These are phyloP conservation scores for Ganoderma leucocontextum DNA, from an alignment of 1,284 basidiomycete species.

Conservation along the genomic window DNA sequence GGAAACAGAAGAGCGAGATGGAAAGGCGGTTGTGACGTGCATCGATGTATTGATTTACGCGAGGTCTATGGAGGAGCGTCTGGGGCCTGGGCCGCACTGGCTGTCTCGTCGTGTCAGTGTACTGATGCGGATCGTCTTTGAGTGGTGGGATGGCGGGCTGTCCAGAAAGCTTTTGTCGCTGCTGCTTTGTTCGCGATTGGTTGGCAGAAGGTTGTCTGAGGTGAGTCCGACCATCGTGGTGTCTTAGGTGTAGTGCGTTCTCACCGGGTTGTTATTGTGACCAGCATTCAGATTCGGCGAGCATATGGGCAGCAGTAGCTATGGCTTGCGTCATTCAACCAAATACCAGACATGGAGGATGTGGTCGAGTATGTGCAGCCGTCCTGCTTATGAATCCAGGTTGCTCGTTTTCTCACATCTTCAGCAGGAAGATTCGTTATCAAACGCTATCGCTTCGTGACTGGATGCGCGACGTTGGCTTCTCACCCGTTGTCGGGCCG, in stretches of 20 bases:
- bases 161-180: not conserved
- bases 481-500: slow-evolving; percentile 29
- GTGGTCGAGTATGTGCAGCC: slow-evolving; percentile 11
- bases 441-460: slow-evolving; percentile 4
- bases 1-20: not conserved
- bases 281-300: not conserved
- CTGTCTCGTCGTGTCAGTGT: not conserved
- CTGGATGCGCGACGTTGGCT: not conserved
- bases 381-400: not conserved
- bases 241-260: not conserved
- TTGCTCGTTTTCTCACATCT: slow-evolving; percentile 12
- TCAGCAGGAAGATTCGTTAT: not conserved
- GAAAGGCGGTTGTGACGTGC: not conserved
- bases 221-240: slow-evolving; percentile 14
- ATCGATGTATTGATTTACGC: not conserved
- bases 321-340: slow-evolving; percentile 8
- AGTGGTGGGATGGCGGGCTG: not conserved
- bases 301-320: not conserved
- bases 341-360: not conserved
- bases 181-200: not conserved
- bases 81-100: slow-evolving; percentile 2
- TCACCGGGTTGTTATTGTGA: not conserved
- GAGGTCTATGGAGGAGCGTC: not conserved
- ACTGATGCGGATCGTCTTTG: not conserved
- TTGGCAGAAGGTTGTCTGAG: not conserved